Base-by-base conservation (phyloP, 2,329 filamentous ascomycete species). In the Colletotrichum incanum region DNA sequence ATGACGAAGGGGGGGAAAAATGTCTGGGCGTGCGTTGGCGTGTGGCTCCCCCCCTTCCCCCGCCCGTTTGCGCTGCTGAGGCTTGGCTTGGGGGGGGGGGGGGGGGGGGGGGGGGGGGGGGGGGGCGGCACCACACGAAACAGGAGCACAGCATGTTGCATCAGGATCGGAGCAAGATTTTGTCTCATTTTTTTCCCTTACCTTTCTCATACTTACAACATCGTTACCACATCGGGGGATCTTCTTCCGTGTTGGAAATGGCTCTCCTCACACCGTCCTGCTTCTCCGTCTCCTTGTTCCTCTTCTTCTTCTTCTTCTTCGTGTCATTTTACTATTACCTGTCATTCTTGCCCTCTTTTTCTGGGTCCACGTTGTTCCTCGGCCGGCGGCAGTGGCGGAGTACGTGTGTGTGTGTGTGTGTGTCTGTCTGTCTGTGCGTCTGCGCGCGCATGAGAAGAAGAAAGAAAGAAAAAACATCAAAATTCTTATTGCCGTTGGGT, bases 291-390 rank as follows among this genome's bases (percentile, higher is more conserved):
- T 31, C 9, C 18, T 18, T 14, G 1, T 9, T 28, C 16, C 11
- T 28, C 28, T 61, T 50, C 73, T 59, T 69, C 68, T 62, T 74
- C 74, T 76, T 71, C 63, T 74, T 72, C 68, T 73, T 70, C 56
- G 66, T 64, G 67, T 76, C 65, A 65, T 67, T 70, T 75, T 71
- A 73, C 34, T 58, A 45, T 60, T 52, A 39, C 49, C 28, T 50
- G 26, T 34, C 9, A 65, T 60, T 52, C 60, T 34, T 61, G n/a
- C 67, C 20, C 56, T 67, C 31, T 28, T 58, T 60, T 16, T 43
- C n/a, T 63, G 23, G 16, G 9, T 54, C 28, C 50, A 54, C 50
- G 16, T 47, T 45, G 41, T 67, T 37, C 62, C 23, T 52, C 56
- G 49, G 64, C 64, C 23, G 50, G 64, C 63, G 56, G 37, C 55